phyloP scores from a whole-genome alignment of 2,329 filamentous ascomycete species.

The Alternaria arbusti region DNA sequence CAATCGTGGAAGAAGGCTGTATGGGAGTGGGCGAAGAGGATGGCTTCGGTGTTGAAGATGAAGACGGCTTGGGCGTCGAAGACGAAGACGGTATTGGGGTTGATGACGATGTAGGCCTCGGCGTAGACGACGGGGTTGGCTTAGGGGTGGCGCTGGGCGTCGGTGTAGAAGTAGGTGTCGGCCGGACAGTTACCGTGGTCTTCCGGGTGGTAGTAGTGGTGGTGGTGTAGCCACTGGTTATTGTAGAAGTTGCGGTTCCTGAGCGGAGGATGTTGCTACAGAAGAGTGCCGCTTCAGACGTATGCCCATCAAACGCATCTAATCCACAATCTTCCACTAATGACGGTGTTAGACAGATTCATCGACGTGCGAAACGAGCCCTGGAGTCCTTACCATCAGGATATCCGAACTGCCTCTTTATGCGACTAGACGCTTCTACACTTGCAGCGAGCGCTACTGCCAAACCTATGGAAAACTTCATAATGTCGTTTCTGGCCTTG shows the following conservation, averaged over 20 bases:
- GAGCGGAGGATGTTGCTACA: constrained; percentile 38
- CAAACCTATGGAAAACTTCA: constrained; percentile 32
- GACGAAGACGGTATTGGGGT: constrained; percentile 2
- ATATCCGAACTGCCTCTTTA: constrained; percentile 27
- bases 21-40: constrained; percentile 14
- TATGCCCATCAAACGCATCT: constrained; percentile 40
- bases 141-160: constrained; percentile 15
- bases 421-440: constrained; percentile 26
- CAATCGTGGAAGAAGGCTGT: constrained; percentile 18
- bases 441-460: constrained; percentile 31
- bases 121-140: constrained; percentile 22
- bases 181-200: constrained; percentile 30
- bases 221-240: constrained; percentile 23
- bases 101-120: constrained; percentile 13
- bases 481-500: constrained; percentile 17
- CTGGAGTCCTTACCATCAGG: constrained; percentile 31
- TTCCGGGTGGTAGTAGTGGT: constrained; percentile 33
- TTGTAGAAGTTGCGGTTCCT: constrained; percentile 33
- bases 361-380: not conserved
- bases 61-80: constrained; percentile 11
- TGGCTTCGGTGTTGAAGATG: constrained; percentile 12
- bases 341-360: constrained; percentile 1
- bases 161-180: constrained; percentile 11
- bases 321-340: constrained; percentile 34
- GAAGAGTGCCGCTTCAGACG: constrained; percentile 36